Conservation (phyloP, 805 yeast species). For the Cyberlindnera suaveolens region DNA sequence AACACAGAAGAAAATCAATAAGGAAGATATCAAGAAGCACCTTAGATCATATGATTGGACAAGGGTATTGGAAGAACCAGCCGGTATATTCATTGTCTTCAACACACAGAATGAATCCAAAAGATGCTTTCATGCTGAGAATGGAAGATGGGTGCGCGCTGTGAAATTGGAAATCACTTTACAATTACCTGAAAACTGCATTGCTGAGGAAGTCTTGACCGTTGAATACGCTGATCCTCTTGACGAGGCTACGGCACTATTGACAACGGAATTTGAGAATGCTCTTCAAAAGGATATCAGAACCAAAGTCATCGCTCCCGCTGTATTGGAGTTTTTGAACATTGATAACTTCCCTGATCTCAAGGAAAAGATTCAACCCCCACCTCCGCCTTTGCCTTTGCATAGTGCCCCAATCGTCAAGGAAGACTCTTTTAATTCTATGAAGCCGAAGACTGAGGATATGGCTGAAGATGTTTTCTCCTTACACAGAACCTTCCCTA, state of each 20-base stretch:
- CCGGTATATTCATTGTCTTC: slow-evolving; percentile 72
- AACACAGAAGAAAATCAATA: slow-evolving; percentile 32
- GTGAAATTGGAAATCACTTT: slow-evolving; percentile 35
- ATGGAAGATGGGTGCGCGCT: slow-evolving; percentile 45
- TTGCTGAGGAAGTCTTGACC: slow-evolving; percentile 7
- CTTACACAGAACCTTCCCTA: slow-evolving; percentile 7
- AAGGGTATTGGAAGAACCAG: slow-evolving; percentile 50
- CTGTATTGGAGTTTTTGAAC: slow-evolving; percentile 53
- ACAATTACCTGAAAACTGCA: slow-evolving; percentile 16
- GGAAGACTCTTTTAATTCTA: neutral
- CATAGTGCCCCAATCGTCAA: neutral
- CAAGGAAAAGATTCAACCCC: slow-evolving; percentile 27
- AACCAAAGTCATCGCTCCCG: slow-evolving; percentile 67
- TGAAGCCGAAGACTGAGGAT: slow-evolving; percentile 4
- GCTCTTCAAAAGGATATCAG: slow-evolving; percentile 66
- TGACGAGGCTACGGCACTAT: slow-evolving; percentile 50
- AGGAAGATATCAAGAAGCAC: slow-evolving; percentile 53
- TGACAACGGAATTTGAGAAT: slow-evolving; percentile 58
- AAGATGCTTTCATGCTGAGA: slow-evolving; percentile 52
- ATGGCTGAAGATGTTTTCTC: slow-evolving; percentile 20
- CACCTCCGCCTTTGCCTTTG: slow-evolving; percentile 2
- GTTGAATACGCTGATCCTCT: slow-evolving; percentile 30
- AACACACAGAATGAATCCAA: slow-evolving; percentile 52
- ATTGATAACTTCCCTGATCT: slow-evolving; percentile 52
- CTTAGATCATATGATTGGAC: slow-evolving; percentile 60